These are phyloP conservation scores for Mycena vitilis DNA, from an alignment of 768 basidiomycete species.

Conservation along the genomic window DNA sequence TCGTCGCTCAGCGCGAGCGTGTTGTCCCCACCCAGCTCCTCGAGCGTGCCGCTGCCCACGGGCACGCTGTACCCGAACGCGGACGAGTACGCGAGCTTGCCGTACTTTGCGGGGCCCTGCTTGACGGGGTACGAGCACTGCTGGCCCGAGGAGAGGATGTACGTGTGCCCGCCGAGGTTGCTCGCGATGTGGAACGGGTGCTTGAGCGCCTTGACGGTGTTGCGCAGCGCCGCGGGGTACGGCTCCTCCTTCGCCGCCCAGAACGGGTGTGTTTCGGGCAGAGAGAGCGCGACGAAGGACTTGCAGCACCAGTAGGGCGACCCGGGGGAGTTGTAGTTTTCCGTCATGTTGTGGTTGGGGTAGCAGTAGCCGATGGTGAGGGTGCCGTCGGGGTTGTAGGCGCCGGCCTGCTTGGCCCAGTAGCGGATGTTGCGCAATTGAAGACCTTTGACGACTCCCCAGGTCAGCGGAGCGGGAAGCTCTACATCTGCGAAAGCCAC, in stretches of 20 bases:
- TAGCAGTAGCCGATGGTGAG: slow-evolving; percentile 79
- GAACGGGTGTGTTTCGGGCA: slow-evolving; percentile 77
- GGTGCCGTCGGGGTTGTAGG: slow-evolving; percentile 72
- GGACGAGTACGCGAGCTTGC: slow-evolving; percentile 82
- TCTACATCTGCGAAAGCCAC: slow-evolving; percentile 78
- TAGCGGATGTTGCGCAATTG: slow-evolving; percentile 79
- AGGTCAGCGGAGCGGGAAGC: slow-evolving; percentile 75
- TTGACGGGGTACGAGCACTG: slow-evolving; percentile 84
- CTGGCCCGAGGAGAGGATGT: slow-evolving; percentile 81
- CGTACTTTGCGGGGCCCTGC: slow-evolving; percentile 83
- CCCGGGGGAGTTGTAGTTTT: slow-evolving; percentile 84
- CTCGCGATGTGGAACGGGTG: slow-evolving; percentile 78
- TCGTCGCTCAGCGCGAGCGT: slow-evolving; percentile 79
- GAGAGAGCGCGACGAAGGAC: slow-evolving; percentile 74
- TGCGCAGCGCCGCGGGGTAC: slow-evolving; percentile 62
- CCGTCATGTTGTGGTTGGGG: slow-evolving; percentile 80
- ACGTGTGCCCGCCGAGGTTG: slow-evolving; percentile 73
- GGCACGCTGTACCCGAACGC: slow-evolving; percentile 84
- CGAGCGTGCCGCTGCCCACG: slow-evolving; percentile 72
- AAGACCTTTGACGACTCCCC: slow-evolving; percentile 81
- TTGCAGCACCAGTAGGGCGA: slow-evolving; percentile 89
- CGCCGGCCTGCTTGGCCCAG: slow-evolving; percentile 74
- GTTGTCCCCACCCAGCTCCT: slow-evolving; percentile 78
- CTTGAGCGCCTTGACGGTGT: slow-evolving; percentile 61
- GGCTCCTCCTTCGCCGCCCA: slow-evolving; percentile 77